Evolutionary conservation across 768 basidiomycete species (phyloP), one percentile per base, ranked within the genome.

Genomic region (Lactifluus echinatus): DNA sequence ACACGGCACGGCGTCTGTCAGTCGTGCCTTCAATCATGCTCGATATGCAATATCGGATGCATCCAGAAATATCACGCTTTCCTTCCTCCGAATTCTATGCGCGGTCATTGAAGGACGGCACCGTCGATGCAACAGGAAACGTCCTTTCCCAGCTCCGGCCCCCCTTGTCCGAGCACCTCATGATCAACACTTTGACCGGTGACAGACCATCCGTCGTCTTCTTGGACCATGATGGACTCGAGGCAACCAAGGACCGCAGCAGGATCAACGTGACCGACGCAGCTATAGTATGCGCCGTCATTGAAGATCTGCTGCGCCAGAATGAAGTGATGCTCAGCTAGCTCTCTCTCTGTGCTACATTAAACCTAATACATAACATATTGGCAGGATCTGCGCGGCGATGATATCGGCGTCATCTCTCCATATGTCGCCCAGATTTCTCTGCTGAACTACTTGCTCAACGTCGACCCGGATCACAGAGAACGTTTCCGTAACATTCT

Each of bases 21-120:
- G 89, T 78, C 43, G 81, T 90, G n/a, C 91, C 92, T 10, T 86
- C 89, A 4, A 81, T 93, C 60, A 93, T 94, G 87, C 81, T 97
- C 56, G 87, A 95, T 66, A 79, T 82, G n/a, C 93, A 97, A 71
- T 97, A 96, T 65, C 84, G 93, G 34, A 97, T 97, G 93, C 92
- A 94, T 65, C 94, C 93, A 12, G 75, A 75, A 36, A 93, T 97
- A 64, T 90, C 93, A 2, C 76, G 76, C 21, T 97, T 97, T 74
- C 92, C 94, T 10, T 84, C 87, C 36, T 68, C 74, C 26, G 85
- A 91, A 58, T 96, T 96, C 68, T 97, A 97, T 73, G 73, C 82
- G 42, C 74, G 75, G 26, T 74, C 77, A 1, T 67, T 96, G 45
- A 75, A 74, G 40, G 87, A 95, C 67, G 92, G 92, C 15, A 93